Conservation (phyloP, 2,329 filamentous ascomycete species). For the Xylariaceae sp. region DNA sequence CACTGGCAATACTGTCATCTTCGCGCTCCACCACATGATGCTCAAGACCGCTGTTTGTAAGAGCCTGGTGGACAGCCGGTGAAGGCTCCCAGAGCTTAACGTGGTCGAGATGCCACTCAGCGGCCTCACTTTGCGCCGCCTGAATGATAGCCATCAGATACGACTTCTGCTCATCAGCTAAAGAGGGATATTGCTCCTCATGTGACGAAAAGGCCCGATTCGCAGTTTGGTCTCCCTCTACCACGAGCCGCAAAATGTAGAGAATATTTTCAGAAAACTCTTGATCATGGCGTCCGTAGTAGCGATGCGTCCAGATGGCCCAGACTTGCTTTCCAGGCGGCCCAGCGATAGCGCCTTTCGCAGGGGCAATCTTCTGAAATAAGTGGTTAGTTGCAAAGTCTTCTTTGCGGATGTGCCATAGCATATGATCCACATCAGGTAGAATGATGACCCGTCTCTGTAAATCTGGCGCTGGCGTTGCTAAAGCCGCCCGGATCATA, state of each 20-base stretch:
- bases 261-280: background rate
- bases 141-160: slow-evolving; percentile 11
- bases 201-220: slow-evolving; percentile 10
- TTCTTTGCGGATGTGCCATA: slow-evolving; percentile 22
- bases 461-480: background rate
- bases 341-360: slow-evolving; percentile 17
- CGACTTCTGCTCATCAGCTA: background rate
- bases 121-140: slow-evolving; percentile 15
- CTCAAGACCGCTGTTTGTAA: slow-evolving; percentile 1
- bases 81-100: slow-evolving; percentile 21
- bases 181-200: background rate
- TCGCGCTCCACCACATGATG: slow-evolving; percentile 7
- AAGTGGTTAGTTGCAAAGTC: slow-evolving; percentile 16
- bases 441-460: slow-evolving; percentile 12
- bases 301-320: slow-evolving; percentile 18
- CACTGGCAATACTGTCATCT: slow-evolving; percentile 14
- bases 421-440: slow-evolving; percentile 19
- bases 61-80: slow-evolving; percentile 1
- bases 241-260: slow-evolving; percentile 16
- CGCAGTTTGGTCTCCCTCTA: slow-evolving; percentile 16
- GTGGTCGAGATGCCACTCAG: slow-evolving; percentile 9
- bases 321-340: slow-evolving; percentile 9
- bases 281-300: slow-evolving; percentile 11
- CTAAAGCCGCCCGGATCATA: slow-evolving; percentile 9
- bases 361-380: slow-evolving; percentile 8